phyloP scores from a whole-genome alignment of 2,329 filamentous ascomycete genomes.

The Monilinia polystroma region DNA sequence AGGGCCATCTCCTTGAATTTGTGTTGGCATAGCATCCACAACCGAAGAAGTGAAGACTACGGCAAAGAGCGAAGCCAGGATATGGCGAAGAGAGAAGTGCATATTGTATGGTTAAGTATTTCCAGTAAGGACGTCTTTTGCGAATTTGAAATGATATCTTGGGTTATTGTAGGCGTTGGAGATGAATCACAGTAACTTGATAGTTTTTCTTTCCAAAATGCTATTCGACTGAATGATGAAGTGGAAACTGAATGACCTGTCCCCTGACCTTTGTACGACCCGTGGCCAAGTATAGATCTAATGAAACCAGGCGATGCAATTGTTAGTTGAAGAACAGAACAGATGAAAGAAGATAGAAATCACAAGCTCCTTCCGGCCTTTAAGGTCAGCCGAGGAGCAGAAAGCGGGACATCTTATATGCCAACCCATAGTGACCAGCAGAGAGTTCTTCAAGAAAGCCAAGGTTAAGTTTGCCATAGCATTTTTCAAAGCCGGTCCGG shows the following conservation, averaged over 20 bases:
- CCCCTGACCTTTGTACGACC: neutral
- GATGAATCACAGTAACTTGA: neutral
- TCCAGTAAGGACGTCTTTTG: neutral
- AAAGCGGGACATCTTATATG: slow-evolving; percentile 11
- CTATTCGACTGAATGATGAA: neutral
- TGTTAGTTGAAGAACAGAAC: neutral
- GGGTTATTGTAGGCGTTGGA: neutral
- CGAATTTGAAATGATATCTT: neutral
- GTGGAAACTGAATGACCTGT: neutral
- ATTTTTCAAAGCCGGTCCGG: slow-evolving; percentile 10
- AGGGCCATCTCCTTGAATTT: neutral
- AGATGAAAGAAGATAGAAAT: neutral
- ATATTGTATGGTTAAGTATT: neutral
- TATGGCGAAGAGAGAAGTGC: slow-evolving; percentile 7
- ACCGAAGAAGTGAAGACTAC: neutral
- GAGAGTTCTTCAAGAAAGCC: neutral
- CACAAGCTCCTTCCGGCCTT: neutral
- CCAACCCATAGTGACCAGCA: neutral
- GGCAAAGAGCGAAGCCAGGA: neutral
- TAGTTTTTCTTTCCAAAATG: neutral
- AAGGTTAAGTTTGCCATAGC: neutral
- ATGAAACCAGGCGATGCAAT: neutral
- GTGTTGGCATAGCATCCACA: slow-evolving; percentile 4
- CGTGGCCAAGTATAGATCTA: neutral
- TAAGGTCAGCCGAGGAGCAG: slow-evolving; percentile 1